A percentile compares a stretch with the other conserved stretches of the same genome.
Evolutionary conservation across 306 rosid species (phyloP).

Genomic region (Prunus fruticosa): DNA sequence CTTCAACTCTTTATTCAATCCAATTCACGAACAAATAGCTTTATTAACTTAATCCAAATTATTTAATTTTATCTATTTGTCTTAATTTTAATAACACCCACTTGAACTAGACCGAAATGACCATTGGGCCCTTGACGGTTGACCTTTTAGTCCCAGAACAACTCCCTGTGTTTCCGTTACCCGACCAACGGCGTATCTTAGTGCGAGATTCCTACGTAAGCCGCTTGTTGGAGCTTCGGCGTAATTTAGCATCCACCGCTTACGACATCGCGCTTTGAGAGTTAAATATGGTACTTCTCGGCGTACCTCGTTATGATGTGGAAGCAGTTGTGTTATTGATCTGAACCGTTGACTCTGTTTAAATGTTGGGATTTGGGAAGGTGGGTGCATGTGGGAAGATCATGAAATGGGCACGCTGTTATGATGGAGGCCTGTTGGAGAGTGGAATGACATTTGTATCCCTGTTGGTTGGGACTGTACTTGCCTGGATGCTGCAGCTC

Average conservation of each 20-base stretch:
- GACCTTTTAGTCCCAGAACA: conserved; percentile 16
- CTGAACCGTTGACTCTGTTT: not conserved
- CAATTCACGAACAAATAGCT: conserved; percentile 30
- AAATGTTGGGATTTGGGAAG: not conserved
- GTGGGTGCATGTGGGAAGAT: conserved; percentile 5
- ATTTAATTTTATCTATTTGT: not conserved
- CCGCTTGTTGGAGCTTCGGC: not conserved
- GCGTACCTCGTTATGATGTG: not conserved
- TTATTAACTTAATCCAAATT: conserved; percentile 23
- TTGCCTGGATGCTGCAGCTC: not conserved
- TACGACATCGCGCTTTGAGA: not conserved
- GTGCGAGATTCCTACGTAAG: not conserved
- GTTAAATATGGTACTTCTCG: not conserved
- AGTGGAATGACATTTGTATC: not conserved
- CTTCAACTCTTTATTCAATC: conserved; percentile 51
- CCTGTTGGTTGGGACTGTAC: not conserved
- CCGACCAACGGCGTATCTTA: conserved; percentile 15
- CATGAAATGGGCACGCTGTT: conserved; percentile 26
- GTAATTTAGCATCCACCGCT: not conserved
- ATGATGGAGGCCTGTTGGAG: conserved; percentile 12
- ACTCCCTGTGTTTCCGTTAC: conserved; percentile 17
- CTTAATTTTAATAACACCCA: not conserved
- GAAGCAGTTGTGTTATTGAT: not conserved
- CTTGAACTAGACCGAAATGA: not conserved
- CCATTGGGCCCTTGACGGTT: conserved; percentile 34